Conservation (phyloP, 1,139 yeast species). For the Suhomyces coccinellae region DNA sequence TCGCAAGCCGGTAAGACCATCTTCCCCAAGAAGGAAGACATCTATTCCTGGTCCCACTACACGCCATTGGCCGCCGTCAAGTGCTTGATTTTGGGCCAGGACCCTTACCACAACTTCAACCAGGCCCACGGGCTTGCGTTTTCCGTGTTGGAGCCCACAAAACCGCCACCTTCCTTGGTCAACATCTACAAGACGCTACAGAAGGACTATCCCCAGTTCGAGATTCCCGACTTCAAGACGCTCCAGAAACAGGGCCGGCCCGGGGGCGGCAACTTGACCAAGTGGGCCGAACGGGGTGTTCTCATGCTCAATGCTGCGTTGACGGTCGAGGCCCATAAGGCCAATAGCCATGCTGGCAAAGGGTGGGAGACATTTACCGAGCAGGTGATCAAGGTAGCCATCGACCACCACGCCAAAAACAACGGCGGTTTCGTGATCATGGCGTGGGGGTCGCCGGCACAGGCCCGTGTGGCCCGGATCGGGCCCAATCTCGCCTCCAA, state of each 20-base stretch:
- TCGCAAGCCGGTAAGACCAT: slow-evolving; percentile 47
- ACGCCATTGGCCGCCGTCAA: slow-evolving; percentile 77
- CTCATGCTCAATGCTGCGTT: slow-evolving; percentile 82
- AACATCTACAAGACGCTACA: slow-evolving; percentile 82
- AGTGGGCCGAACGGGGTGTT: slow-evolving; percentile 91
- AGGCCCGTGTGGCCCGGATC: slow-evolving; percentile 57
- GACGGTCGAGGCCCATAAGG: slow-evolving; percentile 91
- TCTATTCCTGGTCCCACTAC: slow-evolving; percentile 91
- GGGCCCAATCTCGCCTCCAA: slow-evolving; percentile 24
- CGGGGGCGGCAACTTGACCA: slow-evolving; percentile 67
- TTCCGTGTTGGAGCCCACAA: slow-evolving; percentile 78
- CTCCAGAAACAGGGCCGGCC: slow-evolving; percentile 28
- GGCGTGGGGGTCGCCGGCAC: slow-evolving; percentile 97
- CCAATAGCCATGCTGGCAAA: slow-evolving; percentile 84
- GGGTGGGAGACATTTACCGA: slow-evolving; percentile 97
- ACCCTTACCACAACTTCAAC: slow-evolving; percentile 88
- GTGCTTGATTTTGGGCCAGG: slow-evolving; percentile 90
- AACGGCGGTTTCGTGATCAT: slow-evolving; percentile 66
- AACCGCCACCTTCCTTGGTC: slow-evolving; percentile 87
- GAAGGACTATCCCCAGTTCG: slow-evolving; percentile 72
- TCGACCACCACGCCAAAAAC: slow-evolving; percentile 31
- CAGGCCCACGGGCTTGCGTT: slow-evolving; percentile 98
- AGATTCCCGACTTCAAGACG: slow-evolving; percentile 48
- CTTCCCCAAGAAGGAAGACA: slow-evolving; percentile 74
- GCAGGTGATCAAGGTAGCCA: slow-evolving; percentile 54